Percentiles rank a stretch among this genome's conserved stretches.
Conservation (phyloP, 139 green algal genomes). For the Axilococcus clingmanii region DNA sequence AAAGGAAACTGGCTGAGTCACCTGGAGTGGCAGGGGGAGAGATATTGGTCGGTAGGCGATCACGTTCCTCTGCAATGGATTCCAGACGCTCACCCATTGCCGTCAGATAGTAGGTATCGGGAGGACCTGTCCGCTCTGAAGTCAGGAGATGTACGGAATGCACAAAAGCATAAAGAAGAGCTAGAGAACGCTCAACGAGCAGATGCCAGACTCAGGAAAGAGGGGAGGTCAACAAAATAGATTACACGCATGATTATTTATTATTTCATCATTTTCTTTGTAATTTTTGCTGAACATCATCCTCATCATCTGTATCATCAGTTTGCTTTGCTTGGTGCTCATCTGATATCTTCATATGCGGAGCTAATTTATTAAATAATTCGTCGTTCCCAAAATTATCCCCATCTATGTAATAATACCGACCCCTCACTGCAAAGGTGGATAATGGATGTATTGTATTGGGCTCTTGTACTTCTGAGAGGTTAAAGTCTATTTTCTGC, state of each 20-base stretch:
- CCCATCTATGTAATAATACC: constrained; percentile 27
- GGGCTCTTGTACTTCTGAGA: constrained; percentile 15
- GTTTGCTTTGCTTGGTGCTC: not conserved
- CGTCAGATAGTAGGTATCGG: constrained; percentile 51
- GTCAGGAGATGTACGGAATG: constrained; percentile 13
- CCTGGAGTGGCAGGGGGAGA: constrained; percentile 46
- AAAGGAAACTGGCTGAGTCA: constrained; percentile 72
- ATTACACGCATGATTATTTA: too few species aligned
- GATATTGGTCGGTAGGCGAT: constrained; percentile 50
- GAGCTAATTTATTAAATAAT: constrained; percentile 25
- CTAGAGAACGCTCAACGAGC: constrained; percentile 41
- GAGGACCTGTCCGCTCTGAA: constrained; percentile 44
- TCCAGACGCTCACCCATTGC: constrained; percentile 24
- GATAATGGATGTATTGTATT: constrained; percentile 29
- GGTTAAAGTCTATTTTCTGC: constrained; percentile 2
- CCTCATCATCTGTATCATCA: not conserved
- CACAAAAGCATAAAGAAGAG: constrained; percentile 33
- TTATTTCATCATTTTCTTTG: too few species aligned
- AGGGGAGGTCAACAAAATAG: not conserved
- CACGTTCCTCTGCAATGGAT: constrained; percentile 33
- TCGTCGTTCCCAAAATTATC: constrained; percentile 26
- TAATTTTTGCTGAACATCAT: not conserved
- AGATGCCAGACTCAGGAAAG: constrained; percentile 43
- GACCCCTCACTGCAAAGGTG: constrained; percentile 20
- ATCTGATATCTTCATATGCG: not conserved